Percentiles rank a stretch among this genome's conserved stretches.
These are phyloP conservation scores for Lachnellula subtilissima DNA, from an alignment of 2,329 filamentous ascomycete species.

Conservation along the genomic window DNA sequence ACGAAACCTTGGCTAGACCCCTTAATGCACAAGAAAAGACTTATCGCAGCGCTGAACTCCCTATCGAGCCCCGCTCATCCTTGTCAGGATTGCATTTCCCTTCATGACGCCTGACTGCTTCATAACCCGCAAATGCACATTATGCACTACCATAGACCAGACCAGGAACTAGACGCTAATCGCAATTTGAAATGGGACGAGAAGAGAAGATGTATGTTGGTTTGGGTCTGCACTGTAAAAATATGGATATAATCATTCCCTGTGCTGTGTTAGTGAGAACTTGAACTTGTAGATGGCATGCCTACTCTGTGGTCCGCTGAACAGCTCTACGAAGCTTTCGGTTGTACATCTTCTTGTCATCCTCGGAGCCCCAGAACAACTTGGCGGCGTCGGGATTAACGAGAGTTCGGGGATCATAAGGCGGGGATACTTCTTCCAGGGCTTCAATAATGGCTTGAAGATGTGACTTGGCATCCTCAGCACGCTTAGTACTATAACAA, in stretches of 20 bases:
- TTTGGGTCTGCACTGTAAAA: not conserved
- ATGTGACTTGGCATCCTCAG: conserved; percentile 76
- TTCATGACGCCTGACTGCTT: conserved; percentile 4
- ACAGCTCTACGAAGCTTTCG: conserved; percentile 75
- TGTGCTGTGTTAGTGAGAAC: conserved; percentile 8
- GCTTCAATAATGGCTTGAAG: conserved; percentile 76
- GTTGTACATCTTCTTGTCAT: conserved; percentile 81
- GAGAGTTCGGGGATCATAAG: conserved; percentile 83
- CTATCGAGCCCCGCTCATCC: not conserved
- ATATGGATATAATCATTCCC: conserved; percentile 15
- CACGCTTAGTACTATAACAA: conserved; percentile 70
- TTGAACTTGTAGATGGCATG: not conserved
- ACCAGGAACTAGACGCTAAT: conserved; percentile 4
- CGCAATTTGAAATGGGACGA: not conserved
- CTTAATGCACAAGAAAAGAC: not conserved
- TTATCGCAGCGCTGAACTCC: conserved; percentile 6
- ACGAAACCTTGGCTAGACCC: not conserved
- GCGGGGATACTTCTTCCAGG: conserved; percentile 82
- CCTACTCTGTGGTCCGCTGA: conserved; percentile 59
- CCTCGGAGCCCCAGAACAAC: conserved; percentile 76
- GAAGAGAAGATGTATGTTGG: not conserved
- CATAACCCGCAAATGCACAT: conserved; percentile 5
- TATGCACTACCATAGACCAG: not conserved
- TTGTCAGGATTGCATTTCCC: not conserved
- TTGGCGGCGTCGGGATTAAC: conserved; percentile 83